phyloP scores from a whole-genome alignment of 345 rosid genomes.

The Conringia planisiliqua region DNA sequence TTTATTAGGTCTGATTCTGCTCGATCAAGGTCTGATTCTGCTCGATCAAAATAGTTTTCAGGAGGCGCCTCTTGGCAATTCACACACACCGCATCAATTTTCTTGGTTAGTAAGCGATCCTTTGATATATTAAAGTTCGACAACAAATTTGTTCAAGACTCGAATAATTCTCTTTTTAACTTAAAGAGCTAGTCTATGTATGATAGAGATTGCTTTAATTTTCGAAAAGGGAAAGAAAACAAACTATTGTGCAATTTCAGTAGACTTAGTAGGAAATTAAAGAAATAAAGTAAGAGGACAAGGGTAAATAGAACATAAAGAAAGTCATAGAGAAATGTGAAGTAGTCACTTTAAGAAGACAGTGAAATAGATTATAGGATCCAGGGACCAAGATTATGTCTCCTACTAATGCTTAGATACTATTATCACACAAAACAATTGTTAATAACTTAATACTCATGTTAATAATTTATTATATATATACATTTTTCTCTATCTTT shows the following conservation, averaged over 20 bases:
- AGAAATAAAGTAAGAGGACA: not conserved
- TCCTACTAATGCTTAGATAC: constrained; percentile 38
- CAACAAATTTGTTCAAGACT: not conserved
- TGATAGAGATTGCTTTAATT: too few species aligned
- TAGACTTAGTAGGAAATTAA: not conserved
- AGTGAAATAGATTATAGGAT: constrained; percentile 32
- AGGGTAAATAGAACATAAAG: constrained; percentile 2
- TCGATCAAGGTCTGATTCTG: not conserved
- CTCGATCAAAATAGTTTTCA: not conserved
- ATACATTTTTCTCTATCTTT: not conserved
- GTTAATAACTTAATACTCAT: not conserved
- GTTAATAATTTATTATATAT: not conserved
- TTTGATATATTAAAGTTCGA: not conserved
- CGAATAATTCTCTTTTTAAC: not conserved
- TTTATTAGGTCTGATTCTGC: too few species aligned
- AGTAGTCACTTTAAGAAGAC: constrained; percentile 45
- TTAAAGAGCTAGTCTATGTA: not conserved
- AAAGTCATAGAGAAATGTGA: constrained; percentile 40
- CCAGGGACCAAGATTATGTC: constrained; percentile 22
- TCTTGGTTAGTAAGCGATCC: not conserved
- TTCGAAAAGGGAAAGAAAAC: not conserved
- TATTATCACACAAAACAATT: constrained; percentile 19
- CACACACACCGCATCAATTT: not conserved
- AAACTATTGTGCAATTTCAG: not conserved
- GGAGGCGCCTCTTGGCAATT: not conserved